These are phyloP conservation scores for Acer saccharum DNA, from an alignment of 345 rosid genomes.

Conservation along the genomic window DNA sequence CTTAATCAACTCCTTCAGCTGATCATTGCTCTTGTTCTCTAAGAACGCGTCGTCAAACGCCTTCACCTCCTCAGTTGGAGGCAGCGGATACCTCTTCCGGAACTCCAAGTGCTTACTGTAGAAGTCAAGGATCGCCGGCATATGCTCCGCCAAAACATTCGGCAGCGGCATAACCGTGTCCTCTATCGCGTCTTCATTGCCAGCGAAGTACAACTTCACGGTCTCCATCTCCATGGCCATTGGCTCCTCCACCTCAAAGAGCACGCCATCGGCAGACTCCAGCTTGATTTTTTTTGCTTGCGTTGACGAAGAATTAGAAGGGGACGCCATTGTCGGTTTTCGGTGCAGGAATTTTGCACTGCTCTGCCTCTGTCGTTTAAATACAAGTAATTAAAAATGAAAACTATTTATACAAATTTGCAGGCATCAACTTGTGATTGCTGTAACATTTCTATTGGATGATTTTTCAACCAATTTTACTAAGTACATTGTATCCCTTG, in stretches of 20 bases:
- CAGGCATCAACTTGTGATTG: too few species aligned
- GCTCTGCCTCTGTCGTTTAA: too few species aligned
- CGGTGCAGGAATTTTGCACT: too few species aligned
- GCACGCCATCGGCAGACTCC: constrained; percentile 22
- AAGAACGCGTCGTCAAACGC: constrained; percentile 18
- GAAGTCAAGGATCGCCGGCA: constrained; percentile 30
- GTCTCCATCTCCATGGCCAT: constrained; percentile 35
- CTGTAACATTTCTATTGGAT: too few species aligned
- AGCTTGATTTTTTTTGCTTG: constrained; percentile 20
- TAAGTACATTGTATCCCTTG: too few species aligned
- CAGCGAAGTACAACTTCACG: constrained; percentile 29
- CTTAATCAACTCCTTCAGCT: constrained; percentile 30
- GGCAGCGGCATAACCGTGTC: constrained; percentile 29
- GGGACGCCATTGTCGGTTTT: not conserved
- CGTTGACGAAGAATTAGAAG: not conserved
- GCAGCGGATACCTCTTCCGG: not conserved
- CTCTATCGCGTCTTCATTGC: not conserved
- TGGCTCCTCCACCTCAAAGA: constrained; percentile 27
- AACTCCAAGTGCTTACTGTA: constrained; percentile 24
- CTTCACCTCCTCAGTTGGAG: constrained; percentile 15
- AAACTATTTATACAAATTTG: too few species aligned
- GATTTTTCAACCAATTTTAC: too few species aligned
- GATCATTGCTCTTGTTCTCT: constrained; percentile 11
- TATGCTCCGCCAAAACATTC: constrained; percentile 25
- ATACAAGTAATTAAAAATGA: too few species aligned